Evolutionary conservation across 1,284 basidiomycete species (phyloP).

Genomic region (Boletus hoseneyae): DNA sequence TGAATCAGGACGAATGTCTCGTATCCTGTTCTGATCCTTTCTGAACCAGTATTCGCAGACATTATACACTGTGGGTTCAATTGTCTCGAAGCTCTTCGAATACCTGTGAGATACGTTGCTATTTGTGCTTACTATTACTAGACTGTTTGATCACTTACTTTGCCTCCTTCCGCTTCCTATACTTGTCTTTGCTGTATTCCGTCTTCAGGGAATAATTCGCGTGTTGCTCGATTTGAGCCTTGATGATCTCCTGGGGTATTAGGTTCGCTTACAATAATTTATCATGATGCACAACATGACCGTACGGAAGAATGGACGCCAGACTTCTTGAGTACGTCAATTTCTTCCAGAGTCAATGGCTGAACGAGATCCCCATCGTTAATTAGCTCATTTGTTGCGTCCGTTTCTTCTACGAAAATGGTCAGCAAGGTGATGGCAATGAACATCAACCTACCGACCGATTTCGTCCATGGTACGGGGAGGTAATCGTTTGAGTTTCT

Average conservation of each 20-base stretch:
- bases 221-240: slow-evolving; percentile 88
- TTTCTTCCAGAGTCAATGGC: slow-evolving; percentile 77
- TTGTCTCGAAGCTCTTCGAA: slow-evolving; percentile 82
- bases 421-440: slow-evolving; percentile 8
- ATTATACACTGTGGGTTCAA: slow-evolving; percentile 87
- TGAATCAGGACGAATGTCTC: slow-evolving; percentile 85
- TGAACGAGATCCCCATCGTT: slow-evolving; percentile 78
- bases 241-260: slow-evolving; percentile 79
- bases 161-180: slow-evolving; percentile 90
- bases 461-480: slow-evolving; percentile 69
- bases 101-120: slow-evolving; percentile 52
- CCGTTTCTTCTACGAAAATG: slow-evolving; percentile 70
- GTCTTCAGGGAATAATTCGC: slow-evolving; percentile 90
- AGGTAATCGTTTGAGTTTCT: slow-evolving; percentile 59
- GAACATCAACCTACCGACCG: slow-evolving; percentile 43
- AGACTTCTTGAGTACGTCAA: slow-evolving; percentile 73
- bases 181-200: slow-evolving; percentile 96
- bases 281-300: slow-evolving; percentile 5
- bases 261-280: slow-evolving; percentile 7
- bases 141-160: slow-evolving; percentile 56
- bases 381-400: slow-evolving; percentile 87
- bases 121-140: not conserved
- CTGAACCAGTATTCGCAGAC: slow-evolving; percentile 88
- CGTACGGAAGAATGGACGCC: slow-evolving; percentile 72
- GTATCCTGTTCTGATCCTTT: slow-evolving; percentile 77